Base-by-base conservation (phyloP, 352 stramenopile species). In the Peronospora farinosa region DNA sequence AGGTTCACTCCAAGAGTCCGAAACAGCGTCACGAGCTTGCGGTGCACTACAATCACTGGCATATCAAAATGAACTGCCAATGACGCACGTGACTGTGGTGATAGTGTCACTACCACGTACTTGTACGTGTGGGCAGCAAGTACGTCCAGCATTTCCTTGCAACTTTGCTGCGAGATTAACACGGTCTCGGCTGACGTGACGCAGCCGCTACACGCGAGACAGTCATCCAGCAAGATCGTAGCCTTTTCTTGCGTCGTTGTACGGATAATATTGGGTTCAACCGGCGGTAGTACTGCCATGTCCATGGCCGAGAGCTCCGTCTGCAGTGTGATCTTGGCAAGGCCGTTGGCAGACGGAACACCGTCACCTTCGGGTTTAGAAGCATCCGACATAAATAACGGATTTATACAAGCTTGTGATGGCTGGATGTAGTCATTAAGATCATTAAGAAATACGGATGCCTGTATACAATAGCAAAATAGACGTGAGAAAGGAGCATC, bases 131-230 rank as follows among this genome's bases (percentile, higher is more conserved):
- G 72, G 17, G 63, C 49, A 6, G 42, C 40, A 16, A 90, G 59
- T 41, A 80, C 74, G 25, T 79, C 65, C 11, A 97, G 65, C 57
- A 96, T 76, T 45, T 96, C 88, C 49, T 89, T 72, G 36, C 69
- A 93, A 67, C 96, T 97, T 63, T 97, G 92, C 59, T 98, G 86
- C 41, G 95, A 95, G 66, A 98, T 92, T 10, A 98, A 72, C n/a
- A 98, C 93, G n/a, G 95, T 96, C 76, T 98, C 96, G 2, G 96
- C 93, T n/a, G 94, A 98, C 46, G 96, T 98, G 41, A 98, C 92
- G 62, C 95, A 98, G 46, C 95, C 95, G 19, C 84, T 97, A 74
- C 95, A 98, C 1, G 95, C 95, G 33, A 98, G 86, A 56, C 95
- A 98, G 72, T 98, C 95, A 32, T 95, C 90, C 17, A 98, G 80